Conservation (phyloP, 108 stramenopile genomes). For the Nitzschia putrida region DNA sequence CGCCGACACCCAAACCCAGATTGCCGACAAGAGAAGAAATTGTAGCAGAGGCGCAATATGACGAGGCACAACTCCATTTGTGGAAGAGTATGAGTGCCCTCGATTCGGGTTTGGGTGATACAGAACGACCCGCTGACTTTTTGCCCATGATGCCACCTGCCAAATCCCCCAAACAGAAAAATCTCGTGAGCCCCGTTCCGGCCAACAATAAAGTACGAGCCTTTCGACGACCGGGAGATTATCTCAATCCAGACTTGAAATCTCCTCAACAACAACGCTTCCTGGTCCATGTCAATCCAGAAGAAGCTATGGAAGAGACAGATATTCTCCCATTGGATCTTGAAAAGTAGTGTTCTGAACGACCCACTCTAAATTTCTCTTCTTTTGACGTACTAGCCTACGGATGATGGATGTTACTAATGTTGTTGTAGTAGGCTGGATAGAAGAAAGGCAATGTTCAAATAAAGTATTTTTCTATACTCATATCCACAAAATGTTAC, state of each 20-base stretch:
- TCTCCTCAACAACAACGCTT: not conserved
- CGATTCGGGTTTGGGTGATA: not conserved
- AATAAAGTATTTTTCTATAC: too few species aligned
- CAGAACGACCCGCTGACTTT: slow-evolving; percentile 9
- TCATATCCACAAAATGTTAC: too few species aligned
- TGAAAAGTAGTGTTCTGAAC: not conserved
- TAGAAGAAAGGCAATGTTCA: too few species aligned
- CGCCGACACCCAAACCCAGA: not conserved
- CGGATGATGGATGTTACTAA: too few species aligned
- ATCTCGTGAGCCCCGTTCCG: not conserved
- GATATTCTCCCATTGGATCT: slow-evolving; percentile 10
- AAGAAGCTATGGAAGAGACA: not conserved
- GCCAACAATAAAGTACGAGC: slow-evolving; percentile 7
- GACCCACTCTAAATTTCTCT: too few species aligned
- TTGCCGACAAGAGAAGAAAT: slow-evolving; percentile 22
- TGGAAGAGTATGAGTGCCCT: slow-evolving; percentile 29
- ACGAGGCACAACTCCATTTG: slow-evolving; percentile 15
- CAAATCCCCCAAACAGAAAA: not conserved
- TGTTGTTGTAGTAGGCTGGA: too few species aligned
- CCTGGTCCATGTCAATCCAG: not conserved
- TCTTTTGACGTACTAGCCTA: too few species aligned
- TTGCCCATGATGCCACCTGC: slow-evolving; percentile 6
- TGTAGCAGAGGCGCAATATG: not conserved
- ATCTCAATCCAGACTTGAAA: slow-evolving; percentile 5
- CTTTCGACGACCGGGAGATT: slow-evolving; percentile 17